These are phyloP conservation scores for Pleurotus eryngii DNA, from an alignment of 768 basidiomycete species.

Conservation along the genomic window DNA sequence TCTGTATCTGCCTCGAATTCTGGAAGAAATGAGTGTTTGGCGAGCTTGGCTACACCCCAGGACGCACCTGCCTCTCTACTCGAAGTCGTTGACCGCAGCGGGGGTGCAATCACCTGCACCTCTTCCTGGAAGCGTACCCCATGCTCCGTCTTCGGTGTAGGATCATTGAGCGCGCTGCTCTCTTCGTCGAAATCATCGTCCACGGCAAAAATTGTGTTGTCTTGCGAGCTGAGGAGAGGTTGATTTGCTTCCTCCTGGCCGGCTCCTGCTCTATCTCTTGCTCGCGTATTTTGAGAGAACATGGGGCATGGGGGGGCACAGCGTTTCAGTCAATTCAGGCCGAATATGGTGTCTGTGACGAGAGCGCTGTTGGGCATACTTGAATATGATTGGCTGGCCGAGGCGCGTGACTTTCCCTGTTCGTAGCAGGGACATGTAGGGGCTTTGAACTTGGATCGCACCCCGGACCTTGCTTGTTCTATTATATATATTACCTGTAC, in stretches of 20 bases:
- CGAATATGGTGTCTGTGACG: too few species aligned
- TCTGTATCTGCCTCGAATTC: conserved; percentile 86
- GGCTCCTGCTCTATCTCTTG: conserved; percentile 21
- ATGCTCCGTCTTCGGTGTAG: conserved; percentile 36
- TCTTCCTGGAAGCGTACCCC: conserved; percentile 66
- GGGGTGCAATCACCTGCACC: conserved; percentile 64
- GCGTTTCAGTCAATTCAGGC: too few species aligned
- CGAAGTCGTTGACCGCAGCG: conserved; percentile 66
- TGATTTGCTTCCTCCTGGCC: conserved; percentile 42
- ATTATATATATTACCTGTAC: too few species aligned
- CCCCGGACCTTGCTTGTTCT: too few species aligned
- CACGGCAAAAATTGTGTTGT: conserved; percentile 51
- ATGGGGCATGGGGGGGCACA: conserved; percentile 18
- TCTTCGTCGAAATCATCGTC: conserved; percentile 51
- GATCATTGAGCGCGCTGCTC: conserved; percentile 26
- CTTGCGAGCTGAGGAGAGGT: conserved; percentile 49
- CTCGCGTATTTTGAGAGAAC: conserved; percentile 24
- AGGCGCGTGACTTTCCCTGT: too few species aligned
- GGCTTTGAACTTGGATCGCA: too few species aligned
- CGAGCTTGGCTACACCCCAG: conserved; percentile 14
- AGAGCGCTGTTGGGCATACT: too few species aligned
- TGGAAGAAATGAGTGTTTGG: conserved; percentile 26
- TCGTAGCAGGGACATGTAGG: too few species aligned
- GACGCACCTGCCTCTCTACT: conserved; percentile 82
- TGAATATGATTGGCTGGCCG: too few species aligned